Evolutionary conservation across 108 stramenopile species (phyloP).

Genomic region (Mediolabrus comicus): DNA sequence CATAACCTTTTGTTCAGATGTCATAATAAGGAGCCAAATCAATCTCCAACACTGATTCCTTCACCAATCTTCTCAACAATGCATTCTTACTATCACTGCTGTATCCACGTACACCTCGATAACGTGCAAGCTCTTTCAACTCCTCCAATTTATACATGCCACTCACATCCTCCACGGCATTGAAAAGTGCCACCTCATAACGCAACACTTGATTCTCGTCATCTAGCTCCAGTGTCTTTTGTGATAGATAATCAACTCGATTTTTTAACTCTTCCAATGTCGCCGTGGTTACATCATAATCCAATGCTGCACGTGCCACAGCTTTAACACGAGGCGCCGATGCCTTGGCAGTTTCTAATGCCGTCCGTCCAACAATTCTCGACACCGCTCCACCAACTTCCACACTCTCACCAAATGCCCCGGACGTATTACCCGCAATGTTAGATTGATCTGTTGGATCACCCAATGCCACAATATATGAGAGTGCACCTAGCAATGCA

Average conservation of each 20-base stretch:
- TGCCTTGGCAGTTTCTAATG: slow-evolving; percentile 23
- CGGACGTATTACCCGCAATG: slow-evolving; percentile 1
- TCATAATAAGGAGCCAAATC: slow-evolving; percentile 21
- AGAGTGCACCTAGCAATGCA: slow-evolving; percentile 30
- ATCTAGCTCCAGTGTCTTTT: slow-evolving; percentile 15
- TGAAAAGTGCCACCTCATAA: slow-evolving; percentile 27
- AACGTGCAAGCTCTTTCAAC: slow-evolving; percentile 39
- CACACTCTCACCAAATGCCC: slow-evolving; percentile 30
- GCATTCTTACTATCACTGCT: slow-evolving; percentile 39
- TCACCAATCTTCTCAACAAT: slow-evolving; percentile 41
- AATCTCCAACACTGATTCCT: slow-evolving; percentile 24
- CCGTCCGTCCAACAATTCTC: slow-evolving; percentile 36
- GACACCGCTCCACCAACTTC: slow-evolving; percentile 44
- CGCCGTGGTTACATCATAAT: slow-evolving; percentile 28
- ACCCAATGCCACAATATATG: slow-evolving; percentile 40
- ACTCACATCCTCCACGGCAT: slow-evolving; percentile 26
- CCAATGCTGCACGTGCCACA: slow-evolving; percentile 33
- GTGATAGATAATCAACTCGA: slow-evolving; percentile 11
- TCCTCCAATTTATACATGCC: slow-evolving; percentile 36
- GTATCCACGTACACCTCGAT: slow-evolving; percentile 26
- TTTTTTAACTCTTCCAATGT: slow-evolving; percentile 28
- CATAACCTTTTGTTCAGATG: too few relatives aligned
- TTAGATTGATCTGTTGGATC: slow-evolving; percentile 39
- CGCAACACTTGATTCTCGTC: slow-evolving; percentile 29
- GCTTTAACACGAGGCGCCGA: slow-evolving; percentile 36